A percentile compares a stretch with the other conserved stretches of the same genome.
These are phyloP conservation scores for Vicia villosa DNA, from an alignment of 306 rosid genomes.

Conservation along the genomic window DNA sequence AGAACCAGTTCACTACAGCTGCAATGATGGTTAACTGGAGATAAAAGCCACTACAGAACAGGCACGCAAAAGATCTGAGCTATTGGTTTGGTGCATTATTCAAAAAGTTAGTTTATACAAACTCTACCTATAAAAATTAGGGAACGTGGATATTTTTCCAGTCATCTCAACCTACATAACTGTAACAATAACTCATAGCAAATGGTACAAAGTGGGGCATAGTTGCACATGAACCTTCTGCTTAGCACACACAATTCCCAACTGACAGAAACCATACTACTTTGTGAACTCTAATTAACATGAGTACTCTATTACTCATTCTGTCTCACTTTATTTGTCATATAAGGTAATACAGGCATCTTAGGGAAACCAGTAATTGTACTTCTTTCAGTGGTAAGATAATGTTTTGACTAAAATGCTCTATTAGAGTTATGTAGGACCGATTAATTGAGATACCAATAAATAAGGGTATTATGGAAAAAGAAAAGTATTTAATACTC, in stretches of 20 bases:
- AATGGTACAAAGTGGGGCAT: slow-evolving; percentile 20
- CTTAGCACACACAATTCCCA: slow-evolving; percentile 14
- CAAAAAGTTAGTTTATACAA: slow-evolving; percentile 19
- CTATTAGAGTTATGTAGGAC: neutral
- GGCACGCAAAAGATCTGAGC: neutral
- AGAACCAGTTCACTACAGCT: slow-evolving; percentile 8
- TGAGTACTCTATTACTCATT: slow-evolving; percentile 6
- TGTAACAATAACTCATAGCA: neutral
- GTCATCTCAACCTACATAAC: slow-evolving; percentile 25
- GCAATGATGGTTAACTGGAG: slow-evolving; percentile 23
- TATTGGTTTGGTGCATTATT: neutral
- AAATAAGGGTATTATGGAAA: neutral
- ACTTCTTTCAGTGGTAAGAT: neutral
- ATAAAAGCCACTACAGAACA: neutral
- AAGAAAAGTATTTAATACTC: neutral
- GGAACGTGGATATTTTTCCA: slow-evolving; percentile 5
- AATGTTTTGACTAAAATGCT: slow-evolving; percentile 1
- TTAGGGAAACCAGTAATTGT: neutral
- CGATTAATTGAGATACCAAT: neutral
- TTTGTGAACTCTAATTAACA: slow-evolving; percentile 6
- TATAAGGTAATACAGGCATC: neutral
- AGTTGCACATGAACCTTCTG: neutral
- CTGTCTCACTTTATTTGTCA: neutral
- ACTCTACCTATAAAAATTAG: slow-evolving; percentile 12
- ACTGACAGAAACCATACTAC: slow-evolving; percentile 13